Evolutionary conservation across 2,329 filamentous ascomycete genomes (phyloP).

Genomic region (Apiospora phragmitis): DNA sequence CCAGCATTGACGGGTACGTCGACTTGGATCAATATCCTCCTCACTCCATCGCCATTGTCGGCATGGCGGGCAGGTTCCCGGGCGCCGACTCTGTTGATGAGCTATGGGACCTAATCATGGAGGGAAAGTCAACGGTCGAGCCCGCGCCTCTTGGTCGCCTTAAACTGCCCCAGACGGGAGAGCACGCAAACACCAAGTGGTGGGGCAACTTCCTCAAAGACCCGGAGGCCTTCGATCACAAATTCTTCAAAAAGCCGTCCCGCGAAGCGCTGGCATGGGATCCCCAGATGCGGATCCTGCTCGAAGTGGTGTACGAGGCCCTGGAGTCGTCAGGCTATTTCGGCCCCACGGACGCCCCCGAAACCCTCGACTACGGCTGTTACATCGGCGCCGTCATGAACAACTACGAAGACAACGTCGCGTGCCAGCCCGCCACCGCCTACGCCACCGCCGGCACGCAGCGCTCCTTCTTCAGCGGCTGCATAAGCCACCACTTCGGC

Average conservation of each 20-base stretch:
- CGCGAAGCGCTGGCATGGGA: slow-evolving; percentile 22
- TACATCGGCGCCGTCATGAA: slow-evolving; percentile 36
- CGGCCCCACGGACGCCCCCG: slow-evolving; percentile 8
- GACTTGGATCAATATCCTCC: slow-evolving; percentile 14
- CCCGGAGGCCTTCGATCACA: slow-evolving; percentile 27
- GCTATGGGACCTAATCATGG: slow-evolving; percentile 33
- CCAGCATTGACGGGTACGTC: neutral
- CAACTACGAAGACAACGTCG: slow-evolving; percentile 44
- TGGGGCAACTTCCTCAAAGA: slow-evolving; percentile 28
- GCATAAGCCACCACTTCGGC: slow-evolving; percentile 36
- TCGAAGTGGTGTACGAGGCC: slow-evolving; percentile 25
- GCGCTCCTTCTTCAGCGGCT: slow-evolving; percentile 28
- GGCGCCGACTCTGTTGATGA: slow-evolving; percentile 31
- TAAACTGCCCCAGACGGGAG: neutral
- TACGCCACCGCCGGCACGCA: slow-evolving; percentile 34
- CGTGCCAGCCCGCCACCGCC: slow-evolving; percentile 35
- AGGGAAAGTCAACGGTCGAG: slow-evolving; percentile 13
- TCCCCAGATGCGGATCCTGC: slow-evolving; percentile 21
- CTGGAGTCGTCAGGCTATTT: slow-evolving; percentile 29
- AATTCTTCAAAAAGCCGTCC: slow-evolving; percentile 25
- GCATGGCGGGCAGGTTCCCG: slow-evolving; percentile 34
- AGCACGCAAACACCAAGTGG: slow-evolving; percentile 26
- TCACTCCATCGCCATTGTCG: slow-evolving; percentile 33
- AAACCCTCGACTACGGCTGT: slow-evolving; percentile 31
- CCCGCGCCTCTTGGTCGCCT: slow-evolving; percentile 8